Evolutionary conservation across 176 grass and related monocot species (phyloP), one percentile per base, ranked within the genome.

Genomic region (Eremochloa ophiuroides): DNA sequence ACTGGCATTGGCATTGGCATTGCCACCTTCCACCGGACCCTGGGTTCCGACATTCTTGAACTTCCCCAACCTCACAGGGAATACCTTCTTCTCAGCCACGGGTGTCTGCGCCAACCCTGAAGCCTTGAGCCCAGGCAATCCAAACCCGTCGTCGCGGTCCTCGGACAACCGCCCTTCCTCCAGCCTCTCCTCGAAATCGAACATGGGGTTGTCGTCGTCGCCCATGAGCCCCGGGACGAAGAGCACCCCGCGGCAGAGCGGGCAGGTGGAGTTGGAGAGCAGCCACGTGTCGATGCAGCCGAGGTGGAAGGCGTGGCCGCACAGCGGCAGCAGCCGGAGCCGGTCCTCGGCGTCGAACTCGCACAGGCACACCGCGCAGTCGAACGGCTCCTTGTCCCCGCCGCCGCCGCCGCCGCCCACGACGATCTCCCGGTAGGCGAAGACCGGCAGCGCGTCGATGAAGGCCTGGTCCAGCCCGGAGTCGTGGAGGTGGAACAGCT

Each of bases 401-500:
- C 79, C 86, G 66, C 80, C 74, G 66, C 80, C 74, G 35, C 88
- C 77, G 69, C 87, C 73, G 76, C 71, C 87, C 14, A 71, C 82
- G 41, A 93, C 86, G 41, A 98, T 77, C 77, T 98, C 95, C 18
- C 83, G 46, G 87, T 98, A 98, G 10, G 91, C 84, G 85, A 98
- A 98, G 15, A 98, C 90, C 16, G 95, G 95, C 29, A 98, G 83
- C 42, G 92, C 90, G 62, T 98, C 95, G 88, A 98, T 94, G 83
- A 94, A 84, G 16, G 88, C 71, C 84, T 97, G 90, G 88, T 97
- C 94, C 12, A 97, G 86, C 3, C 95, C 95, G 0, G 95, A 80
- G 88, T 97, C 94, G 47, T 97, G 94, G 25, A 92, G 89, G 79
- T 97, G 94, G 89, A 97, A 94, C 26, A 97, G 94, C 85, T 94